Base-by-base conservation (phyloP, 768 basidiomycete genomes). In the Mycena alexandri region DNA sequence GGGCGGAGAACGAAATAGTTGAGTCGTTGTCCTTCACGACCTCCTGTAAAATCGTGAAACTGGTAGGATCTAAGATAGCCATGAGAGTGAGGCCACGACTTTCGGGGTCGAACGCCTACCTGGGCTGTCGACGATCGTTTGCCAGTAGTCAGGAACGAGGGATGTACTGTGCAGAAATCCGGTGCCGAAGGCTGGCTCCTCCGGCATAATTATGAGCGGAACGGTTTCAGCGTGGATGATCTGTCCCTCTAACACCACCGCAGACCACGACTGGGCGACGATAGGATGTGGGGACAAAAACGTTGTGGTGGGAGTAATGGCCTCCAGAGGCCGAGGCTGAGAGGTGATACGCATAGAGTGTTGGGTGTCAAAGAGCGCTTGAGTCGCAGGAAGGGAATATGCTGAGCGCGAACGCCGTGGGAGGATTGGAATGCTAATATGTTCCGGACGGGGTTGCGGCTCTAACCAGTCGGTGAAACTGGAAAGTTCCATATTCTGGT, bases 291-390 rank as follows among this genome's bases (percentile, higher is more conserved):
- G 81, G 5, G 89, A 85, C 33, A 86, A 76, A 67, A 93, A 87
- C 16, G 90, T 89, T n/a, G 92, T 82, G 6, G 88, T 88, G 0
- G 90, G 89, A 73, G 92, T 88, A 67, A 93, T 91, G 46, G 82
- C 77, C 16, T 78, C 78, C 58, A 93, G 79, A 22, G 81, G 84
- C 34, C 90, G 89, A 41, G 88, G 82, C 33, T 81, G 75, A 60
- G 79, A 78, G 17, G 83, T 81, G 14, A 80, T 77, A 52, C 77
- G 79, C 25, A 82, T 65, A 61, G 79, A 69, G 38, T 78, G 75
- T 65, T 68, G 60, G 21, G 29, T 54, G 68, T 58, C 65, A 67
- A 51, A 71, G n/a, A 25, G 53, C 59, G 55, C 29, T 29, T 29
- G 29, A 29, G n/a, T 48, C 42, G 42, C 43, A 47, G 47, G 67